Conservation (phyloP, 1,284 basidiomycete species). For the Amylostereum areolatum region DNA sequence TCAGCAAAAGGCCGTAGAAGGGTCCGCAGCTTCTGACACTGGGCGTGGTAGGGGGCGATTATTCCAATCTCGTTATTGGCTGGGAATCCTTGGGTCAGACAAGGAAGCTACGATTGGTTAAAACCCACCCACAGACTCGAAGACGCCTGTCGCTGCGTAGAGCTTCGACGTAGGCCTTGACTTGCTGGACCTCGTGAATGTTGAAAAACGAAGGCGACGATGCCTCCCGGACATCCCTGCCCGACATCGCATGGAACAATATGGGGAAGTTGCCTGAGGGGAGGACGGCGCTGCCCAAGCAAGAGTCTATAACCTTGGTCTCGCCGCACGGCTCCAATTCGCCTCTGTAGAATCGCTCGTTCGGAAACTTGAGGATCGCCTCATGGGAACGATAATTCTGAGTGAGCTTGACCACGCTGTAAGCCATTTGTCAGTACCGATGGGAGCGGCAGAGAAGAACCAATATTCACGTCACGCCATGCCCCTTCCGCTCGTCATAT, state of each 20-base stretch:
- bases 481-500: conserved; percentile 29
- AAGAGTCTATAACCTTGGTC: conserved; percentile 14
- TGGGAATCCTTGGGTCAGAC: conserved; percentile 17
- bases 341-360: conserved; percentile 47
- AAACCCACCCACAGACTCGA: conserved; percentile 32
- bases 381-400: conserved; percentile 58
- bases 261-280: conserved; percentile 46
- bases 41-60: conserved; percentile 59
- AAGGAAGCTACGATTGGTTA: not conserved
- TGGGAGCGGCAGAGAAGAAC: not conserved
- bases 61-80: conserved; percentile 48
- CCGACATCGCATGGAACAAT: conserved; percentile 53
- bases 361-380: conserved; percentile 49
- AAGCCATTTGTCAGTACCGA: not conserved
- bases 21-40: conserved; percentile 42
- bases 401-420: conserved; percentile 51
- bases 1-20: conserved; percentile 19
- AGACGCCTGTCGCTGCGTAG: conserved; percentile 26
- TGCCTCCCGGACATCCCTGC: conserved; percentile 56
- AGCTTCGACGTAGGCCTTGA: conserved; percentile 41
- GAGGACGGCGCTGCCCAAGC: conserved; percentile 21
- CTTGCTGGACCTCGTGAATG: conserved; percentile 45
- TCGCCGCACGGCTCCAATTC: conserved; percentile 46
- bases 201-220: conserved; percentile 67
- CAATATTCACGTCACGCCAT: conserved; percentile 31